These are phyloP conservation scores for Nitzschia sp. DNA, from an alignment of 108 stramenopile species.

Conservation along the genomic window DNA sequence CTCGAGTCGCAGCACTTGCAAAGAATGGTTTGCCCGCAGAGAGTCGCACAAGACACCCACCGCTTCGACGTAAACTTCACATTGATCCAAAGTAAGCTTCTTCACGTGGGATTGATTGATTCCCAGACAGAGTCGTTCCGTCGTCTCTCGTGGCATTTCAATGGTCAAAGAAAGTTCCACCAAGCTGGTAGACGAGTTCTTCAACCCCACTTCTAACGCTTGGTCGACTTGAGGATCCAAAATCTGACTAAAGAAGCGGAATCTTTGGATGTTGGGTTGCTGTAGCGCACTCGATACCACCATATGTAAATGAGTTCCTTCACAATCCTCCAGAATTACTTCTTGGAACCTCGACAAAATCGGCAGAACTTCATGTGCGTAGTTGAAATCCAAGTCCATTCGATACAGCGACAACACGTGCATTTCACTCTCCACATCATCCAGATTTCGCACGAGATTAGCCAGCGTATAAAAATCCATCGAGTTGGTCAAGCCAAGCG, in stretches of 20 bases:
- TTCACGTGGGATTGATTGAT: slow-evolving; percentile 14
- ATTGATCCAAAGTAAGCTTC: slow-evolving; percentile 18
- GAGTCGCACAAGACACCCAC: background rate
- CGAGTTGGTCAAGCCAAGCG: slow-evolving; percentile 3
- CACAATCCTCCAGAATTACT: slow-evolving; percentile 14
- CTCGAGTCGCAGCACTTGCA: slow-evolving; percentile 10
- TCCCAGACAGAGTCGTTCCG: background rate
- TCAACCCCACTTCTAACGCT: slow-evolving; percentile 3
- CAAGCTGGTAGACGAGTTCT: background rate
- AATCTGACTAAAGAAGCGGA: background rate
- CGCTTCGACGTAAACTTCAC: slow-evolving; percentile 18
- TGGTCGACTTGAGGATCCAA: background rate
- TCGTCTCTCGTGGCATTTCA: slow-evolving; percentile 3
- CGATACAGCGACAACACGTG: slow-evolving; percentile 9
- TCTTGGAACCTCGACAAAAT: background rate
- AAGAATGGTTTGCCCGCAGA: background rate
- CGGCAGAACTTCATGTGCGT: slow-evolving; percentile 4
- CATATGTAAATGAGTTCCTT: background rate
- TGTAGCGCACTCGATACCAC: background rate
- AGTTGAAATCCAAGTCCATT: slow-evolving; percentile 15
- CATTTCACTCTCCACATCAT: background rate
- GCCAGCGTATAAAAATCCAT: slow-evolving; percentile 16
- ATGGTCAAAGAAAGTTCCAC: slow-evolving; percentile 11
- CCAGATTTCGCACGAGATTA: slow-evolving; percentile 3
- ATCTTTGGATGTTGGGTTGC: background rate